A percentile compares a stretch with the other conserved stretches of the same genome.
Evolutionary conservation across 2,329 filamentous ascomycete genomes (phyloP).

Genomic region (Apiospora malaysiana): DNA sequence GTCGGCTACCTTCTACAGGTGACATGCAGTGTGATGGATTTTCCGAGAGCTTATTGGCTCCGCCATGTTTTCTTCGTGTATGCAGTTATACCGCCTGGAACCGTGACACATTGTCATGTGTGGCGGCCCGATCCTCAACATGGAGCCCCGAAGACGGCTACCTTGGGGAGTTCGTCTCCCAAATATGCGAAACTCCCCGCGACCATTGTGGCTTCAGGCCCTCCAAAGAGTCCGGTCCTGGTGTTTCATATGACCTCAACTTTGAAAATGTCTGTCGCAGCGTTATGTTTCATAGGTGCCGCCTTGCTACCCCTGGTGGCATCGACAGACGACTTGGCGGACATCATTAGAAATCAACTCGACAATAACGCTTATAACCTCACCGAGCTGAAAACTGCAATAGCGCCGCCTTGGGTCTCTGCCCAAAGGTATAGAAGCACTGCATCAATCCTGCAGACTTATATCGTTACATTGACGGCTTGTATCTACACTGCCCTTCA

Average conservation of each 20-base stretch:
- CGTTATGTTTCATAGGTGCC: too few species aligned
- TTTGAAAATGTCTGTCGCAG: too few species aligned
- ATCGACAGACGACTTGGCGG: neutral
- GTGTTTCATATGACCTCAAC: too few species aligned
- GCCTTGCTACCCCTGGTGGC: neutral
- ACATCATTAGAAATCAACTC: neutral
- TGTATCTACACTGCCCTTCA: neutral
- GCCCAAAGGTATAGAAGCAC: neutral
- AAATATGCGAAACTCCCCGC: too few species aligned
- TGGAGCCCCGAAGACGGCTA: too few species aligned
- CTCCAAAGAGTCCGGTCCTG: too few species aligned
- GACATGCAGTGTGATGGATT: neutral
- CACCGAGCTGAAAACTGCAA: neutral
- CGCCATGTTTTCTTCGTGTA: neutral
- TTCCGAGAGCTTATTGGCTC: neutral
- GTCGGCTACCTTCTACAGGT: neutral
- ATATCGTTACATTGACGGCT: neutral
- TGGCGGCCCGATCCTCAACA: neutral
- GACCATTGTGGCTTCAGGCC: too few species aligned
- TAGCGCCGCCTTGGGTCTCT: neutral
- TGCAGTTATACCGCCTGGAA: neutral
- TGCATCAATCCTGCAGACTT: neutral
- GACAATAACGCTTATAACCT: neutral
- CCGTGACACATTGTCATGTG: neutral
- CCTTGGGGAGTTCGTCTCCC: too few species aligned